Conservation (phyloP, 441 rosid species). For the Geranium incanum region DNA sequence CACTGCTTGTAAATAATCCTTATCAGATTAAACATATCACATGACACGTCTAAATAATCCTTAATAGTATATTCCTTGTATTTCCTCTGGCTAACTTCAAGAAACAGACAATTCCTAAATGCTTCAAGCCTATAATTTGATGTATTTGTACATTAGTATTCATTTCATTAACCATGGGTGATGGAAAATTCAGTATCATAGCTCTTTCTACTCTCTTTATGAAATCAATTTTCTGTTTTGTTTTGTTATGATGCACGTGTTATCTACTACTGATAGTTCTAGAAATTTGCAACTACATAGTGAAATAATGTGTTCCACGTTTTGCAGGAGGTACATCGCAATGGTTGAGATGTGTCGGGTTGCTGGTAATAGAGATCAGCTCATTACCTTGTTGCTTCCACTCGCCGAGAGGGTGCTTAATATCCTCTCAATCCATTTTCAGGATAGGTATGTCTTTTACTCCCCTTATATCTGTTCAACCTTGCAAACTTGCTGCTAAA, state of each 20-base stretch:
- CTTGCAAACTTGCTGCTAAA: background rate
- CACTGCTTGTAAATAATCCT: background rate
- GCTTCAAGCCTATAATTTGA: background rate
- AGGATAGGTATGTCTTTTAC: conserved; percentile 45
- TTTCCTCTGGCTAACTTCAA: background rate
- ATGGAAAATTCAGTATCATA: background rate
- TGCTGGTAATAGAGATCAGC: conserved; percentile 67
- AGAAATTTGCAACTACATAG: background rate
- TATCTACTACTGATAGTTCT: background rate
- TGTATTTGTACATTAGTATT: background rate
- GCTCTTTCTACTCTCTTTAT: background rate
- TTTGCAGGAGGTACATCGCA: conserved; percentile 76
- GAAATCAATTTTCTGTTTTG: background rate
- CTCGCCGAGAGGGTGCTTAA: conserved; percentile 72
- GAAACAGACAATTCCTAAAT: background rate
- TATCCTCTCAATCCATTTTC: conserved; percentile 66
- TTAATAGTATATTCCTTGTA: background rate
- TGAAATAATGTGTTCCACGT: background rate
- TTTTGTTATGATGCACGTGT: background rate
- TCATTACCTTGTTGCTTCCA: conserved; percentile 60
- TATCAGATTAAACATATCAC: background rate
- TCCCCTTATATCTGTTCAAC: background rate
- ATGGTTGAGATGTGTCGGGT: conserved; percentile 94
- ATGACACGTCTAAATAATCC: too few species aligned
- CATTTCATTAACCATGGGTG: background rate